Percentiles rank a stretch among this genome's conserved stretches.
phyloP scores from a whole-genome alignment of 208 protist species.

The Phytomonas francai region DNA sequence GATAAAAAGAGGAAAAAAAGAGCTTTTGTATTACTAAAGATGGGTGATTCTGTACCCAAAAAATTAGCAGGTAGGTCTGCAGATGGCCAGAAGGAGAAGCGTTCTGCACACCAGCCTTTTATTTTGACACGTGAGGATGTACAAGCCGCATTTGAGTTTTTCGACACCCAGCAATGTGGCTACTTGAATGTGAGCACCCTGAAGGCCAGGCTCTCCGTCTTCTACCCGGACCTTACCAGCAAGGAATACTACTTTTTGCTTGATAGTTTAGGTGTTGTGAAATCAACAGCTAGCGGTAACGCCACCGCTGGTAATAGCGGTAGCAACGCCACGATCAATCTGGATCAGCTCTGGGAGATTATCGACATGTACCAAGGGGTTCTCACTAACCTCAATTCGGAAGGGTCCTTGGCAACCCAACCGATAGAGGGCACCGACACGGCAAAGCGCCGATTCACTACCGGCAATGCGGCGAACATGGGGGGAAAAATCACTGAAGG shows the following conservation, averaged over 20 bases:
- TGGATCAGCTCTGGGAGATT: conserved; percentile 81
- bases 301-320: background rate
- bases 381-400: conserved; percentile 1
- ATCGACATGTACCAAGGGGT: conserved; percentile 74
- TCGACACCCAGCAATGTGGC: conserved; percentile 78
- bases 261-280: conserved; percentile 12
- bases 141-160: conserved; percentile 88
- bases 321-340: conserved; percentile 1
- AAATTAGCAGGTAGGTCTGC: background rate
- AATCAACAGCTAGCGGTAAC: background rate
- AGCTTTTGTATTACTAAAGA: background rate
- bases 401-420: background rate
- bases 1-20: background rate
- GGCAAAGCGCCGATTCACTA: background rate
- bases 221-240: conserved; percentile 88
- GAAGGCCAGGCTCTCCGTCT: conserved; percentile 84
- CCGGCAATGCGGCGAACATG: background rate
- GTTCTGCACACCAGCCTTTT: conserved; percentile 18
- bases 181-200: conserved; percentile 76
- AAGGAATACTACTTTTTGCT: conserved; percentile 92
- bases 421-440: background rate
- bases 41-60: conserved; percentile 9
- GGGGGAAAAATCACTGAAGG: background rate
- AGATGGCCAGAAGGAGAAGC: background rate
- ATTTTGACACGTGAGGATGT: conserved; percentile 77